These are phyloP conservation scores for Multifurca ochricompacta DNA, from an alignment of 768 basidiomycete genomes.

Conservation along the genomic window DNA sequence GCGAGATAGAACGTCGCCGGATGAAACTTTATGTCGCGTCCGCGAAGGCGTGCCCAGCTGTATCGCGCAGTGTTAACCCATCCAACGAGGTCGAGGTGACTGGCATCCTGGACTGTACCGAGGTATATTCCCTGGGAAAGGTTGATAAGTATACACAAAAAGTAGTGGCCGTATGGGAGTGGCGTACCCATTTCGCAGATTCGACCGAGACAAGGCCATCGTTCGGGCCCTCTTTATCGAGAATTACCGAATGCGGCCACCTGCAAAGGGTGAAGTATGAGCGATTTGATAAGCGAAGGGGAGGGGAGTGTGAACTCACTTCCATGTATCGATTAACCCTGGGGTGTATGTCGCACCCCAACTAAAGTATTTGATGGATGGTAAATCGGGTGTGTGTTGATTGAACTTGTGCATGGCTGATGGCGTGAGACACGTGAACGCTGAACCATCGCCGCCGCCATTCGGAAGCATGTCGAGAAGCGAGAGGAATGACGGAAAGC, in stretches of 20 bases:
- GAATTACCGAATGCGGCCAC: slow-evolving; percentile 38
- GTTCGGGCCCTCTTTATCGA: slow-evolving; percentile 88
- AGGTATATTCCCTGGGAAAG: slow-evolving; percentile 75
- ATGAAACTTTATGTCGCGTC: slow-evolving; percentile 84
- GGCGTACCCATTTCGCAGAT: slow-evolving; percentile 76
- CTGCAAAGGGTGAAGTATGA: neutral
- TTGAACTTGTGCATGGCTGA: slow-evolving; percentile 89
- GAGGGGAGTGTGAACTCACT: slow-evolving; percentile 29
- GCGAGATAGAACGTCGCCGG: slow-evolving; percentile 89
- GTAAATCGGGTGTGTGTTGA: slow-evolving; percentile 69
- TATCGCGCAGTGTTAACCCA: slow-evolving; percentile 89
- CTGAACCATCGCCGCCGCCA: slow-evolving; percentile 90
- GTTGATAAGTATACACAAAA: slow-evolving; percentile 1
- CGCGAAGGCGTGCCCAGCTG: slow-evolving; percentile 83
- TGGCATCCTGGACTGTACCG: slow-evolving; percentile 86
- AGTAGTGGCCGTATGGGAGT: neutral
- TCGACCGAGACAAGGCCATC: slow-evolving; percentile 91
- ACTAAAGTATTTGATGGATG: slow-evolving; percentile 80
- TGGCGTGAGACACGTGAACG: slow-evolving; percentile 81
- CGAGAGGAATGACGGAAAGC: slow-evolving; percentile 62
- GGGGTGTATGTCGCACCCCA: slow-evolving; percentile 94
- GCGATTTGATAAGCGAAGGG: neutral
- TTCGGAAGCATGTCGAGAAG: slow-evolving; percentile 81
- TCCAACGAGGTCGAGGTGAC: slow-evolving; percentile 87
- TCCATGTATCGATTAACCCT: slow-evolving; percentile 86